Evolutionary conservation across 768 basidiomycete species (phyloP), one percentile per base, ranked within the genome.

Genomic region (Pleurotus tuber-regium): DNA sequence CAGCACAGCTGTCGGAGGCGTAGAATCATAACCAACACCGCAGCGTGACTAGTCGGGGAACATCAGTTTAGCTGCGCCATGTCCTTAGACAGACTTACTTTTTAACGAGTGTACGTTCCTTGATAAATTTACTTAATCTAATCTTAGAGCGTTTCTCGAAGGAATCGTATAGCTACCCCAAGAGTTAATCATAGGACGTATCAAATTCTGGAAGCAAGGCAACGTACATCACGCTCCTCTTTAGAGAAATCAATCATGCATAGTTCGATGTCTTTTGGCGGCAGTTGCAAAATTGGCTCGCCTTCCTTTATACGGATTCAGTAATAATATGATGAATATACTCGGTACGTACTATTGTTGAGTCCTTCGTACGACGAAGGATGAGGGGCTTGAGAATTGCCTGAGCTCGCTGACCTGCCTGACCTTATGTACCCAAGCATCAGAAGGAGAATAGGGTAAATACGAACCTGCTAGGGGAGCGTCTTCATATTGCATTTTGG

Each of bases 1-100:
- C 80, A 80, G 60, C 85, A 87, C 0, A 90, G 67, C 59, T 90
- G 89, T 4, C 88, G 76, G 33, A 92, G 69, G 4, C 89, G 83
- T 28, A 91, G 73, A 16, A 92, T 85, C 78, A 91, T 75, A 19
- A 88, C 82, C 73, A 85, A 58, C 11, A 31, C 14, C 8, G 21
- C 23, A 12, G 35, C 23, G 30, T 18, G 42, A 23, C 9, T 28
- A 43, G 26, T 4, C 0, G 25, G 4, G 31, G n/a, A n/a, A n/a
- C n/a, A n/a, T n/a, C n/a, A n/a, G n/a, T n/a, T n/a, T n/a, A n/a
- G n/a, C n/a, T n/a, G n/a, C n/a, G n/a, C n/a, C n/a, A n/a, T n/a
- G n/a, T n/a, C n/a, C n/a, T n/a, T n/a, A n/a, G n/a, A n/a, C n/a
- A n/a, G n/a, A 72, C 80, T 30, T 61, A 88, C 82, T 90, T 84